phyloP scores from a whole-genome alignment of 129 eudicot genomes.

The Lactuca sativa region DNA sequence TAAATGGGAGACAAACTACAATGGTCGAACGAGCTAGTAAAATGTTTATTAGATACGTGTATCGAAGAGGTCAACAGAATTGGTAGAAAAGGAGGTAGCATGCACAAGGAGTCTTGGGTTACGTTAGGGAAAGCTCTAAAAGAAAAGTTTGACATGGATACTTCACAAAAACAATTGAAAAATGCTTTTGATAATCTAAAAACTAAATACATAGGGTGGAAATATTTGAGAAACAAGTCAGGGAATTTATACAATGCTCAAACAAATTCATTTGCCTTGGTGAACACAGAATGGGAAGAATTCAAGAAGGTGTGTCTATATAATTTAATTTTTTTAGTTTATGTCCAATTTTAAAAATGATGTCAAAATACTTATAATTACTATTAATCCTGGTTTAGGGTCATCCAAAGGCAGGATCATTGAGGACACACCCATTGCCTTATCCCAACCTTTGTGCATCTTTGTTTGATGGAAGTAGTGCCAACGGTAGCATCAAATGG shows the following conservation, averaged over 20 bases:
- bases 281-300: not conserved
- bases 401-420: not conserved
- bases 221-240: slow-evolving; percentile 1
- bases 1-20: too few relatives aligned
- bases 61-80: too few relatives aligned
- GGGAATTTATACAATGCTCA: not conserved
- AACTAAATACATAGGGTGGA: not conserved
- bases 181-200: not conserved
- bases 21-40: too few relatives aligned
- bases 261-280: not conserved
- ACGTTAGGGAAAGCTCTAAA: too few relatives aligned
- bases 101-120: too few relatives aligned
- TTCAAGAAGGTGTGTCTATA: not conserved
- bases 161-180: not conserved
- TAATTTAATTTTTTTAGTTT: too few relatives aligned
- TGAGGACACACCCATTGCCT: not conserved
- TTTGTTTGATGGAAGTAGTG: not conserved
- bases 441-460: not conserved
- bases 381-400: not conserved
- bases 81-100: too few relatives aligned
- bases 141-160: too few relatives aligned
- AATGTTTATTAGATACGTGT: too few relatives aligned
- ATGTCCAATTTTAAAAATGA: not conserved
- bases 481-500: too few relatives aligned
- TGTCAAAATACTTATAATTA: not conserved